phyloP scores from a whole-genome alignment of 306 rosid genomes.

The Ochetophila trinervis region DNA sequence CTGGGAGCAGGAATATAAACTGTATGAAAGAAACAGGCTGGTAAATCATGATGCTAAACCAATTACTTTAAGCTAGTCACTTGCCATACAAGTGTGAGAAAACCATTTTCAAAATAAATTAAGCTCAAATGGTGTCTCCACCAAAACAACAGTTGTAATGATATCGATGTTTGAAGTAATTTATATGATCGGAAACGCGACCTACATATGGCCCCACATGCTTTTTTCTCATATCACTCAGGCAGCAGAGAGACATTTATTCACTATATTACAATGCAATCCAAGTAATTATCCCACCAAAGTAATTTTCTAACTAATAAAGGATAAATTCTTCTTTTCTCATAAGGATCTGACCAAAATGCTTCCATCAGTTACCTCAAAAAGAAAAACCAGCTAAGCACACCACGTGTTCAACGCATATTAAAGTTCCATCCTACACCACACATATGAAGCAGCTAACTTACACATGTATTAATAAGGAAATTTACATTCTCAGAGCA shows the following conservation, averaged over 20 bases:
- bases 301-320: not conserved
- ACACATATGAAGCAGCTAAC: conserved; percentile 17
- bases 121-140: too few species aligned
- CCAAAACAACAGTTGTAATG: too few species aligned
- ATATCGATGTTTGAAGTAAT: too few species aligned
- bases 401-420: conserved; percentile 14
- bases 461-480: not conserved
- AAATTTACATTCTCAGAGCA: conserved; percentile 5
- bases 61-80: too few species aligned
- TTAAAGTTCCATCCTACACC: conserved; percentile 22
- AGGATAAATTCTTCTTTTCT: not conserved
- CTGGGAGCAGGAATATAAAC: too few species aligned
- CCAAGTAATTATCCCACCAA: not conserved
- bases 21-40: too few species aligned
- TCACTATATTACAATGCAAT: not conserved
- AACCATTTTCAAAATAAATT: too few species aligned
- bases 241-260: not conserved
- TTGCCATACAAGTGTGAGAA: too few species aligned
- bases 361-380: conserved; percentile 20
- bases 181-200: too few species aligned
- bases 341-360: conserved; percentile 12
- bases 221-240: not conserved
- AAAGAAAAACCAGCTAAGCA: conserved; percentile 13
- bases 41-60: too few species aligned
- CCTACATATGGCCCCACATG: too few species aligned